Evolutionary conservation across 768 basidiomycete species (phyloP), one percentile per base, ranked within the genome.

Genomic region (Lentinula sp.): DNA sequence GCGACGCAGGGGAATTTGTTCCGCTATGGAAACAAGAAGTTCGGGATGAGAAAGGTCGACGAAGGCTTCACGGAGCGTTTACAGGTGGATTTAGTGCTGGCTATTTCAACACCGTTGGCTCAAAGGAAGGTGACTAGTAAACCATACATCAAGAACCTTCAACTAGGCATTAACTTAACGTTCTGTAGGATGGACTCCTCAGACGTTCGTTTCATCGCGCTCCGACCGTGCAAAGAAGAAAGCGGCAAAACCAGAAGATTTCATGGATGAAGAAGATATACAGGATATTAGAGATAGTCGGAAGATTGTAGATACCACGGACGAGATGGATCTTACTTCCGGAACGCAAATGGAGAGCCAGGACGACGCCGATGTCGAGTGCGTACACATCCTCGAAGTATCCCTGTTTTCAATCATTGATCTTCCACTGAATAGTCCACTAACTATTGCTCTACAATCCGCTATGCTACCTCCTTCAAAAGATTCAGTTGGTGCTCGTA

Each of bases 1-100:
- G 87, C 70, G 97, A 98, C 70, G 86, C 83, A 6, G 88, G 90
- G 64, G 97, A 98, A 71, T 98, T 95, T 71, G 94, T 98, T 32
- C 96, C 97, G 0, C 73, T 97, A 59, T 98, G 97, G 96, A 93
- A 98, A 71, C 97, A 98, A 80, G 95, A 98, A 66, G 94, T 93
- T 67, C 81, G 90, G 66, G 95, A 98, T 76, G 95, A 98, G 74
- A 86, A 97, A 69, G 94, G 95, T 36, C 83, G 96, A 49, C 77
- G 93, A 65, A 79, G 97, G 60, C 77, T 99, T n/a, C 97, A 99
- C 70, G 97, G 97, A 3, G 97, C 97, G 3, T 99, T 98, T 76
- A 98, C 95, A 0, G 97, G 97, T 23, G 97, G 97, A 10, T 99
- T 94, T 80, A 94, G 91, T 59, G 97, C 97, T 32, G 96, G 96